These are phyloP conservation scores for Colletotrichum chrysophilum DNA, from an alignment of 2,329 filamentous ascomycete genomes.

Conservation along the genomic window DNA sequence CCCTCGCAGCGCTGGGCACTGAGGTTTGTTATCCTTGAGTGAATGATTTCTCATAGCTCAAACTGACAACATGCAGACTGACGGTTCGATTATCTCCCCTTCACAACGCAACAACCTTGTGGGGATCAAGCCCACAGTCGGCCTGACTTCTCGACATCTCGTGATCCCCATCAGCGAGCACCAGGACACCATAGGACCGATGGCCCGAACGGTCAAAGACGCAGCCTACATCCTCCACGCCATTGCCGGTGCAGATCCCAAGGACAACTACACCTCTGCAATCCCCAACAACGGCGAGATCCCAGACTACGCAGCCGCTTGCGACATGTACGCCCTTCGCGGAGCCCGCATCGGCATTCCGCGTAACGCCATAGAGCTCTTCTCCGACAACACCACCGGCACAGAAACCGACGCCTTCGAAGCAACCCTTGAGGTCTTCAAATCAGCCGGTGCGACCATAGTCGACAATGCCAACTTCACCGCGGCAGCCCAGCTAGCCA, in stretches of 20 bases:
- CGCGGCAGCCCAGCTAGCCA: slow-evolving; percentile 26
- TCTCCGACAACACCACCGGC: slow-evolving; percentile 16
- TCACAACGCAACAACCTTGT: slow-evolving; percentile 61
- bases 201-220: slow-evolving; percentile 68
- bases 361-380: slow-evolving; percentile 57
- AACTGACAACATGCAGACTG: slow-evolving; percentile 46
- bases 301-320: slow-evolving; percentile 65
- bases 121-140: slow-evolving; percentile 72
- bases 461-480: slow-evolving; percentile 57
- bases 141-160: slow-evolving; percentile 64
- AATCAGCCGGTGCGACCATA: slow-evolving; percentile 62
- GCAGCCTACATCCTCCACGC: slow-evolving; percentile 64
- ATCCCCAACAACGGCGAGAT: slow-evolving; percentile 61
- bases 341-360: slow-evolving; percentile 69
- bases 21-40: slow-evolving; percentile 53
- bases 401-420: slow-evolving; percentile 55
- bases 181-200: slow-evolving; percentile 68
- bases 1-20: slow-evolving; percentile 63
- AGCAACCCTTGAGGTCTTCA: slow-evolving; percentile 52
- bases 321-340: slow-evolving; percentile 55
- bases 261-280: slow-evolving; percentile 66
- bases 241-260: slow-evolving; percentile 64
- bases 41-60: slow-evolving; percentile 51
- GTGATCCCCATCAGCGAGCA: slow-evolving; percentile 69
- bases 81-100: slow-evolving; percentile 66